Evolutionary conservation across 2,329 filamentous ascomycete genomes (phyloP), one percentile per base, ranked within the genome.

Genomic region (Fusarium caatingaense): DNA sequence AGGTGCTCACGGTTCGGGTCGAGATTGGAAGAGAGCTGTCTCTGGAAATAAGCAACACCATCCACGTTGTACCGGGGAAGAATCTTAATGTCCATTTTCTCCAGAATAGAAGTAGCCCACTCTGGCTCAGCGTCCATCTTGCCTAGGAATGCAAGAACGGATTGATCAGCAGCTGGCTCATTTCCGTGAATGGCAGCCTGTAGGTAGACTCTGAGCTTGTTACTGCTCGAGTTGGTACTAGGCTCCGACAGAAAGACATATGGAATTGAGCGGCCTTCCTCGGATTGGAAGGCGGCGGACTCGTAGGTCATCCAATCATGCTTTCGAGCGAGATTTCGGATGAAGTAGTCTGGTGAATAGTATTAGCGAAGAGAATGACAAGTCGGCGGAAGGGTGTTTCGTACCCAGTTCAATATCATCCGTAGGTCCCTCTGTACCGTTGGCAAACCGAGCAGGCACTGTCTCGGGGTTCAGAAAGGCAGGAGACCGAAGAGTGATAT

Each of bases 81-180:
- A 6, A 68, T 46, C 21, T 53, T 64, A 5, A 68, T 68, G 4
- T 68, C 64, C 57, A 68, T 58, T 16, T 68, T 68, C 7, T 59
- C 65, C 8, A 68, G 45, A 2, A 68, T 44, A 1, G 50, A 46
- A 1, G 12, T n/a, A 1, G 65, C 53, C 64, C 64, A 68, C 0
- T n/a, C 7, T 3, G 51, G 64, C 1, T 68, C 53, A 1, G 65
- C 65, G 23, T 68, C 65, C 58, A 68, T 54, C 25, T 67, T 68
- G 1, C 57, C 65, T 2, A 68, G 2, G 8, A 68, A 45, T 0
- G 64, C 64, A 1, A 68, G 51, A 1, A 64, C 51, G 0, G 50
- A 57, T 23, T 68, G 28, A 2, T 68, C 65, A 3, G 50, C 64
- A 10, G 65, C 64, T 1, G 65, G 65, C 20, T 68, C 65, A 9